A percentile compares a stretch with the other conserved stretches of the same genome.
These are phyloP conservation scores for Tetradesmus obliquus DNA, from an alignment of 139 green algal species.

Conservation along the genomic window DNA sequence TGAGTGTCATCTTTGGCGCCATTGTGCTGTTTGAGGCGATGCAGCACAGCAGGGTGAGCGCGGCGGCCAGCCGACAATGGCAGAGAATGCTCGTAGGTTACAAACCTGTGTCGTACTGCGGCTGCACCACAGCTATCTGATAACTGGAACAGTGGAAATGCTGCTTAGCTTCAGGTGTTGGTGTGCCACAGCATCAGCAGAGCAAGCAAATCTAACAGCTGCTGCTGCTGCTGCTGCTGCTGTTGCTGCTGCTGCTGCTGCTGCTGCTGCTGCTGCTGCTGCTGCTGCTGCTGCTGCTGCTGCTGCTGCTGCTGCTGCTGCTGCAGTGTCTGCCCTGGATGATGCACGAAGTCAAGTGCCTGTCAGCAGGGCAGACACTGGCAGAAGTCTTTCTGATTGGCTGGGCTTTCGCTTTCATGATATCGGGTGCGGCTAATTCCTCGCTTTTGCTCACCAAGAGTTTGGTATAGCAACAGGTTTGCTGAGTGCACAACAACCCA, in stretches of 20 bases:
- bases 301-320: conserved; percentile 2
- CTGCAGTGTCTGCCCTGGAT: conserved; percentile 25
- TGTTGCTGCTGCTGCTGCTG: no score
- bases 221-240: no score
- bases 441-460: no score
- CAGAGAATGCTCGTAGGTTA: no score
- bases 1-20: conserved; percentile 18
- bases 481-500: background rate
- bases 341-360: conserved; percentile 20
- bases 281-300: background rate
- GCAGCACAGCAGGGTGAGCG: conserved; percentile 18
- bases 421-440: background rate
- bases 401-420: conserved; percentile 13
- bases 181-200: no score
- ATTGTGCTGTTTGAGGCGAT: conserved; percentile 32
- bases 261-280: background rate
- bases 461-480: no score
- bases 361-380: conserved; percentile 2
- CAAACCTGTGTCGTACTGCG: no score
- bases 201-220: no score
- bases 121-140: no score
- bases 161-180: no score
- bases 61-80: no score
- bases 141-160: no score
- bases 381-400: conserved; percentile 30